Evolutionary conservation across 768 basidiomycete genomes (phyloP), one percentile per base, ranked within the genome.

Genomic region (Kondoa malvinella): DNA sequence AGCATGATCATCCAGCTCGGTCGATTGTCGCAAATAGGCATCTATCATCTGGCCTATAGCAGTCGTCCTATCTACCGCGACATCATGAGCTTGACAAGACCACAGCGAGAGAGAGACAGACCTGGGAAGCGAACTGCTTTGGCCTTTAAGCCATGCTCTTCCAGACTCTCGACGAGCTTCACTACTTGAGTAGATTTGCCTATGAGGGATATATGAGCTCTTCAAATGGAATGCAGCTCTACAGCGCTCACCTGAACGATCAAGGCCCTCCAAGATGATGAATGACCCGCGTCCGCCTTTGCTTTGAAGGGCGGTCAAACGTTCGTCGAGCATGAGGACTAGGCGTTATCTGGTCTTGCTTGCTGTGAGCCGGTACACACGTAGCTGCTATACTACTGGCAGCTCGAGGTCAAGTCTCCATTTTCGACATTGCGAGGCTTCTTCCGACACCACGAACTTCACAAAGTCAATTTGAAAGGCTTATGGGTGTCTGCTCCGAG

Each of bases 11-110:
- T 94, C 91, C 63, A 99, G 81, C 16, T 97, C 89, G 16, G 87
- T 82, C 64, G 88, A 77, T 16, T 87, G 87, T 60, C 84, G 84
- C 66, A 99, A 81, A 77, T 97, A 99, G 30, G 86, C 82, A 77
- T 97, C 87, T 73, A 99, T 96, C 85, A 92, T 88, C 72, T 85
- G 81, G 1, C 94, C 94, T 65, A 90, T 92, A 1, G 88, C 76
- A 1, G 94, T 94, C 2, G 89, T 89, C 33, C 95, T 83, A 77
- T 96, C 94, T 96, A 66, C n/a, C 8, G 30, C 21, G 26, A 40
- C 60, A n/a, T 29, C 2, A n/a, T 21, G 21, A 63, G 30, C n/a
- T 67, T 15, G 27, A 66, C 16, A 12, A 31, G 50, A 34, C n/a
- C 17, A 34, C n/a, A 60, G 50, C 25, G 0, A 17, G 50, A 30